These are phyloP conservation scores for Gardenia jasminoides DNA, from an alignment of 257 asterid species.

Conservation along the genomic window DNA sequence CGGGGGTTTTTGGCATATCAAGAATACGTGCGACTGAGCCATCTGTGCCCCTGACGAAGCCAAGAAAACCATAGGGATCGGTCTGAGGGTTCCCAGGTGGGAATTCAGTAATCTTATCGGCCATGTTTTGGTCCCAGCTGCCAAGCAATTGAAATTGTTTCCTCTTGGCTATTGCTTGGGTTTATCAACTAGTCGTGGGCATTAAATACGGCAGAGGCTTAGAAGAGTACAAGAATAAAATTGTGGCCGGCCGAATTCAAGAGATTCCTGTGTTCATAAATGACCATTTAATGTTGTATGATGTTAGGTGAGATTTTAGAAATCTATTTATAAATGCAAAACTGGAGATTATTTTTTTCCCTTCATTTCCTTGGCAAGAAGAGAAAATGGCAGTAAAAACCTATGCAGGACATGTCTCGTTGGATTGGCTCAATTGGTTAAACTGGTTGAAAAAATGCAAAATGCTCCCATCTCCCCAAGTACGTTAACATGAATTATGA, in stretches of 20 bases:
- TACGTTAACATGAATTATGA: no score
- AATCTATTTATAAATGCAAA: background rate
- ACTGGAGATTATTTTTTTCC: background rate
- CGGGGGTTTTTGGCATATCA: background rate
- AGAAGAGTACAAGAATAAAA: background rate
- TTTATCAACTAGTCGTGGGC: background rate
- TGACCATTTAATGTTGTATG: background rate
- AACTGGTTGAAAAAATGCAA: background rate
- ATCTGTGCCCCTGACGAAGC: constrained; percentile 14
- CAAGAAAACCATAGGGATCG: constrained; percentile 18
- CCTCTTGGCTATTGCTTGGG: background rate
- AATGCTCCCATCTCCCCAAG: background rate
- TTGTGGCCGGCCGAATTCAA: background rate
- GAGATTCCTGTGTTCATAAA: background rate
- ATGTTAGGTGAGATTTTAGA: background rate
- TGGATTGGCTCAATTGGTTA: background rate
- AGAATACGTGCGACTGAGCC: constrained; percentile 22
- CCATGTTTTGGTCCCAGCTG: background rate
- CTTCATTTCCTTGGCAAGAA: background rate
- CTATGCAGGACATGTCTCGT: background rate
- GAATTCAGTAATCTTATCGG: background rate
- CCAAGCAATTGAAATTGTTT: background rate
- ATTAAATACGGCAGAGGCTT: background rate
- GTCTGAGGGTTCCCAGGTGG: background rate
- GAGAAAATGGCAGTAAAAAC: background rate